Evolutionary conservation across 225 moss, liverwort and hornwort genomes (phyloP).

Genomic region (Marchantia polymorpha): DNA sequence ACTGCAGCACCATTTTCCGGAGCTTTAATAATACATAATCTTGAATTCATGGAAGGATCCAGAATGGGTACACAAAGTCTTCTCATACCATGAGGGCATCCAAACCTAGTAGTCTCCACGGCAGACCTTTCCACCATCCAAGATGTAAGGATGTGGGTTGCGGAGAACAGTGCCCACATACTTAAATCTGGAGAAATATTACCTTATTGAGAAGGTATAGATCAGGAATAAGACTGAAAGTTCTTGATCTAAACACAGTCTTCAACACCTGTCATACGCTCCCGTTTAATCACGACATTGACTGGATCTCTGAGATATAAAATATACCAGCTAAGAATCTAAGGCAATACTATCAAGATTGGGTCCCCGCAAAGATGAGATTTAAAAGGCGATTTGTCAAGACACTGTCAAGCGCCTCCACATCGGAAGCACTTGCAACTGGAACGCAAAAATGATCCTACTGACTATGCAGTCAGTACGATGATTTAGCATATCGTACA

Average conservation of each 20-base stretch:
- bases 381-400: no score
- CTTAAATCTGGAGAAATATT: neutral
- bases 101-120: conserved; percentile 1
- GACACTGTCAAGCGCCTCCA: no score
- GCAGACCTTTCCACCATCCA: conserved; percentile 1
- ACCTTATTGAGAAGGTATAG: neutral
- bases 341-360: no score
- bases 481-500: no score
- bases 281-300: neutral
- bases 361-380: no score
- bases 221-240: neutral
- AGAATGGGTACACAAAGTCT: conserved; percentile 1
- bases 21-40: conserved; percentile 21
- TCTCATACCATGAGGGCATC: conserved; percentile 6
- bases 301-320: no score
- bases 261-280: neutral
- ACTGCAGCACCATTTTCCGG: conserved; percentile 19
- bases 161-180: neutral
- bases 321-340: no score
- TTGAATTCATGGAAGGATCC: conserved; percentile 19
- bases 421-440: no score
- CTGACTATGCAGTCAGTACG: no score
- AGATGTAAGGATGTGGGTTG: conserved; percentile 2
- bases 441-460: no score
- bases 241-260: neutral